These are phyloP conservation scores for Aureobasidium pullulans DNA, from an alignment of 2,329 filamentous ascomycete genomes.

Conservation along the genomic window DNA sequence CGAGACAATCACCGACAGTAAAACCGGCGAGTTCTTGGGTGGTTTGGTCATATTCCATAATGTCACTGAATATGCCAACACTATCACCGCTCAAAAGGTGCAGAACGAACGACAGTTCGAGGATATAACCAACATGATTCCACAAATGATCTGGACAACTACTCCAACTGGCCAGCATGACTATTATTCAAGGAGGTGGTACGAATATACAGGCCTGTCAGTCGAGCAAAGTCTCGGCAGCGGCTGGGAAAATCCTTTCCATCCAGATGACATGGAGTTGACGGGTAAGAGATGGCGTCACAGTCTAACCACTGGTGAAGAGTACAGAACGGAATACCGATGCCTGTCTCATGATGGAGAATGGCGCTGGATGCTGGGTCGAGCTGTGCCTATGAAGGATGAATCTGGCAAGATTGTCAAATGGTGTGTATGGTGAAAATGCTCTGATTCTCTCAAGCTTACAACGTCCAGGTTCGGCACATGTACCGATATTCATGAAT, in stretches of 20 bases:
- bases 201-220: conserved; percentile 65
- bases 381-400: conserved; percentile 61
- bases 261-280: conserved; percentile 60
- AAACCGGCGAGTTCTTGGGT: conserved; percentile 64
- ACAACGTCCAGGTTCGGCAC: conserved; percentile 51
- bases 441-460: neutral
- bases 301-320: conserved; percentile 58
- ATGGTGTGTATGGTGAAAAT: conserved; percentile 40
- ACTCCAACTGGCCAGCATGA: conserved; percentile 59
- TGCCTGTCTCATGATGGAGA: conserved; percentile 59
- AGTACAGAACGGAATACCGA: conserved; percentile 64
- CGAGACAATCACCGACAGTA: conserved; percentile 59
- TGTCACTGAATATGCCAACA: conserved; percentile 61
- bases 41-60: conserved; percentile 66
- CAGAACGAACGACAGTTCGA: conserved; percentile 68
- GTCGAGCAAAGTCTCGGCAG: conserved; percentile 55
- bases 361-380: conserved; percentile 72
- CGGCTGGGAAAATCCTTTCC: conserved; percentile 58
- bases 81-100: conserved; percentile 62
- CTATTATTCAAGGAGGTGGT: conserved; percentile 73
- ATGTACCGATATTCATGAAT: conserved; percentile 71
- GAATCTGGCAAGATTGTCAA: conserved; percentile 63
- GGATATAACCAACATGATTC: conserved; percentile 61
- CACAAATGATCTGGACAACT: conserved; percentile 62
- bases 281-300: conserved; percentile 52